A percentile compares a stretch with the other conserved stretches of the same genome.
Evolutionary conservation across 2,329 filamentous ascomycete genomes (phyloP).

Genomic region (Talaromyces piceae): DNA sequence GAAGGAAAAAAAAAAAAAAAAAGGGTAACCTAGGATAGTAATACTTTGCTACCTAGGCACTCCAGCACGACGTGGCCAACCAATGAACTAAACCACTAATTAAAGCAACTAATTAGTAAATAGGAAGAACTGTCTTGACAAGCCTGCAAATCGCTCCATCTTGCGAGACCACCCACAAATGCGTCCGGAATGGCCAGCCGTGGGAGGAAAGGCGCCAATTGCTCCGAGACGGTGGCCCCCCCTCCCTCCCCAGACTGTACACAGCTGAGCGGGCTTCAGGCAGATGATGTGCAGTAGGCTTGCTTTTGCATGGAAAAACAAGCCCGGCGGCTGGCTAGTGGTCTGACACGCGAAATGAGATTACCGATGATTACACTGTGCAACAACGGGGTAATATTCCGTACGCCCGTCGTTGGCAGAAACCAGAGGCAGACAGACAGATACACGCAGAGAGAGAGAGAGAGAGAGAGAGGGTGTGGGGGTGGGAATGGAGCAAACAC

Average conservation of each 20-base stretch:
- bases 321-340: conserved; percentile 1
- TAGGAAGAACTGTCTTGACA: too few species aligned
- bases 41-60: too few species aligned
- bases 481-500: neutral
- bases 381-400: neutral
- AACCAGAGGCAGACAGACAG: too few species aligned
- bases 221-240: conserved; percentile 2
- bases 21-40: too few species aligned
- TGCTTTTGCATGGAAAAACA: conserved; percentile 17
- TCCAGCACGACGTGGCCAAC: too few species aligned
- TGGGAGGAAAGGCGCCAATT: neutral
- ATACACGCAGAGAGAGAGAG: too few species aligned
- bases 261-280: neutral
- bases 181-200: neutral
- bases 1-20: too few species aligned
- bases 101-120: too few species aligned
- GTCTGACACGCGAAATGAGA: neutral
- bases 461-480: too few species aligned
- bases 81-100: too few species aligned
- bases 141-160: neutral
- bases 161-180: neutral
- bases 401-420: neutral
- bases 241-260: neutral
- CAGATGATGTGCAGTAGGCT: conserved; percentile 23
- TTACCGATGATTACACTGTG: neutral